Conservation (phyloP, 2,329 filamentous ascomycete genomes). For the Corinectria fuckeliana region DNA sequence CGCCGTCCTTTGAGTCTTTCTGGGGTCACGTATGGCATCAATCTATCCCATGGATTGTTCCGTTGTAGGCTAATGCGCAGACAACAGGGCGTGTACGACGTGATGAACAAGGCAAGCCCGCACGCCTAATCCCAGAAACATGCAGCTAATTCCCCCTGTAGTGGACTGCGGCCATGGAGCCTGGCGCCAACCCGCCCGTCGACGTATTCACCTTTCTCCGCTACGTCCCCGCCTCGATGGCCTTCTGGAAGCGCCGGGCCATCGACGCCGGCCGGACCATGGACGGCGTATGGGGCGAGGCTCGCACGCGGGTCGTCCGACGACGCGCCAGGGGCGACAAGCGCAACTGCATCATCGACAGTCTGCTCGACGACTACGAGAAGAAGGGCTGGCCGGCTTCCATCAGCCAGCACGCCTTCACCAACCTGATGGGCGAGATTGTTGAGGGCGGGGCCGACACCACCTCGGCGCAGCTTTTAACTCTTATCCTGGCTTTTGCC, state of each 20-base stretch:
- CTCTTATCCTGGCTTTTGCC: background rate
- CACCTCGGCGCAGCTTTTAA: background rate
- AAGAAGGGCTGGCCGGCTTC: background rate
- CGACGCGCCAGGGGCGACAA: background rate
- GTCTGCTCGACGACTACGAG: background rate
- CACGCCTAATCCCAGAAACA: too few species aligned
- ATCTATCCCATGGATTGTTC: background rate
- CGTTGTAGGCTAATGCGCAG: background rate
- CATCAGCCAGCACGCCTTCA: background rate
- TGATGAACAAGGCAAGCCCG: background rate
- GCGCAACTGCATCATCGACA: background rate
- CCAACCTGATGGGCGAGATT: background rate
- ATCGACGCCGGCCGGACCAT: background rate
- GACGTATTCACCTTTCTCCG: background rate
- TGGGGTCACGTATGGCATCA: background rate
- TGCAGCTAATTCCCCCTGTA: too few species aligned
- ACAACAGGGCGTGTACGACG: background rate
- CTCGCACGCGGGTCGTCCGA: background rate
- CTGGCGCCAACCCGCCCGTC: background rate
- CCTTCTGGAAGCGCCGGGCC: background rate
- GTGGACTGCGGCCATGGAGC: background rate
- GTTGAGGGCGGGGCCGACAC: background rate
- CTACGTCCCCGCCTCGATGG: background rate
- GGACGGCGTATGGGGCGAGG: background rate
- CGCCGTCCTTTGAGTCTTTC: background rate